Conservation (phyloP, 352 stramenopile genomes). For the Phytophthora fragariaefolia region DNA sequence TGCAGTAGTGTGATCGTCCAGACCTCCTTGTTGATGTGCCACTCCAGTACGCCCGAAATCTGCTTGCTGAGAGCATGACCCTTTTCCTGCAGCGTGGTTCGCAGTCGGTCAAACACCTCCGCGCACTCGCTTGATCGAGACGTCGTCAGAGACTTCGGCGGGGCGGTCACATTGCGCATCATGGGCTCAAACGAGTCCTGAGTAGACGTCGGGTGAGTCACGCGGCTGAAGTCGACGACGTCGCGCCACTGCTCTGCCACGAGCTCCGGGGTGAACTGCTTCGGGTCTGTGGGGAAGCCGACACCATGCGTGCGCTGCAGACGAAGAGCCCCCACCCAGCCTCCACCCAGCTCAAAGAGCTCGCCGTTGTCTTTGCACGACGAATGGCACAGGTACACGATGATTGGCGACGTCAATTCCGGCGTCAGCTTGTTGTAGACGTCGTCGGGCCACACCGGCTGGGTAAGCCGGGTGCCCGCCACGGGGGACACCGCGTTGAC, state of each 20-base stretch:
- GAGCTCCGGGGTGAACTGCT: slow-evolving; percentile 65
- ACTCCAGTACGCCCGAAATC: slow-evolving; percentile 69
- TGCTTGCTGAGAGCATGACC: slow-evolving; percentile 56
- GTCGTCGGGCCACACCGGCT: slow-evolving; percentile 71
- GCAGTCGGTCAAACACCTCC: slow-evolving; percentile 64
- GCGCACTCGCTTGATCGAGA: slow-evolving; percentile 59
- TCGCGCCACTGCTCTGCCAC: slow-evolving; percentile 75
- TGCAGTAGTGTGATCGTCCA: slow-evolving; percentile 71
- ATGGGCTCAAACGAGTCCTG: slow-evolving; percentile 81
- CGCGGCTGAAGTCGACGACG: slow-evolving; percentile 66
- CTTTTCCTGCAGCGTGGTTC: slow-evolving; percentile 48
- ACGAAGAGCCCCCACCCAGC: slow-evolving; percentile 71
- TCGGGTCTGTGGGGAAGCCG: slow-evolving; percentile 64
- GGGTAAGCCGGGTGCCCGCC: slow-evolving; percentile 66
- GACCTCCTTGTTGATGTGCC: slow-evolving; percentile 75
- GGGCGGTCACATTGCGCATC: slow-evolving; percentile 68
- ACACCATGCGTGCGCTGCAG: slow-evolving; percentile 75
- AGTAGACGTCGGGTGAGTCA: slow-evolving; percentile 71
- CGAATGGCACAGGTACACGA: slow-evolving; percentile 68
- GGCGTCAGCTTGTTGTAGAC: slow-evolving; percentile 62
- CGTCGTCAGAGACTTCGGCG: slow-evolving; percentile 62
- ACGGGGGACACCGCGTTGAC: slow-evolving; percentile 78
- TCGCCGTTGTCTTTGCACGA: slow-evolving; percentile 60
- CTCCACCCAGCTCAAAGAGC: slow-evolving; percentile 70
- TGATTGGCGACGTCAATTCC: slow-evolving; percentile 68